Evolutionary conservation across 2,329 filamentous ascomycete genomes (phyloP).

Genomic region (Venturia asperata): DNA sequence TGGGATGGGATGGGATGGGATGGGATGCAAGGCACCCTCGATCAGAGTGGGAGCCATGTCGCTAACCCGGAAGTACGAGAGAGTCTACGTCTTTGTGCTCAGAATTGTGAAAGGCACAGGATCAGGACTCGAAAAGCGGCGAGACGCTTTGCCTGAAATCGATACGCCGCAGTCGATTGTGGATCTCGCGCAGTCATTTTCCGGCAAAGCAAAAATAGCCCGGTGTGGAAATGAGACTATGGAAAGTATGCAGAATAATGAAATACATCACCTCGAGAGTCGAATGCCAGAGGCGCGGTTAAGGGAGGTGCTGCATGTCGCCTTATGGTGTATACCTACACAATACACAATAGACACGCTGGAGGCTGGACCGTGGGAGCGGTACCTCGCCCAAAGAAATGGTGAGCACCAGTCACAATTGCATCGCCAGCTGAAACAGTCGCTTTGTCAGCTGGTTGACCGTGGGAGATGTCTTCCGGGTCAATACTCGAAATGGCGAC

Average conservation of each 20-base stretch:
- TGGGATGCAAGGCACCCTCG: conserved; percentile 2
- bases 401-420: neutral
- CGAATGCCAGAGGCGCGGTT: neutral
- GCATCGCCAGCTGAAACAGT: conserved; percentile 15
- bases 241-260: neutral
- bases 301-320: neutral
- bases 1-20: conserved; percentile 7
- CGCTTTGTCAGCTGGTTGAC: neutral
- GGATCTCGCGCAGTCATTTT: neutral
- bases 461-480: neutral
- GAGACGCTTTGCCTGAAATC: conserved; percentile 5
- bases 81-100: neutral
- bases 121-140: conserved; percentile 8
- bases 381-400: neutral
- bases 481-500: neutral
- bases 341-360: no score
- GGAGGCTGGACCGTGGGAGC: no score
- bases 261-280: neutral
- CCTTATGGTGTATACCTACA: no score
- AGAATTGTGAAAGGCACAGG: neutral
- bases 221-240: conserved; percentile 12
- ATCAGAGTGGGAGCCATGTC: neutral
- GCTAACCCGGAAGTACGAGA: neutral
- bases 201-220: conserved; percentile 16
- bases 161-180: neutral